A percentile compares a stretch with the other conserved stretches of the same genome.
Evolutionary conservation across 805 yeast genomes (phyloP).

Genomic region (Pichia exigua): DNA sequence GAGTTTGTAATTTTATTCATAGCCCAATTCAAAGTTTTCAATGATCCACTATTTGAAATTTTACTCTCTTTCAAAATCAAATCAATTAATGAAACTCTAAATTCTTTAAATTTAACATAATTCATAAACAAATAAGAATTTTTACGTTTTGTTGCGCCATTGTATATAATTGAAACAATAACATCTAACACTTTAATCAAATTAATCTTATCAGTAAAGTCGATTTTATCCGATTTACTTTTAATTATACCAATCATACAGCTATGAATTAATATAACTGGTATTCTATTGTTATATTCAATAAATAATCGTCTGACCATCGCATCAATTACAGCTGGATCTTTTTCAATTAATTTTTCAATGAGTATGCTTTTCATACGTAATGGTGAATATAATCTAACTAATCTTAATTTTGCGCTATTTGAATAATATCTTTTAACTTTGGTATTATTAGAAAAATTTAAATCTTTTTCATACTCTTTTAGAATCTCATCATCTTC

Average conservation of each 20-base stretch:
- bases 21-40: conserved; percentile 21
- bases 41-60: conserved; percentile 15
- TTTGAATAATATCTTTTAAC: neutral
- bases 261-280: conserved; percentile 20
- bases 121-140: conserved; percentile 11
- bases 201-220: conserved; percentile 12
- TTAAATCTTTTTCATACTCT: neutral
- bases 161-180: conserved; percentile 15
- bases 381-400: conserved; percentile 12
- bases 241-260: conserved; percentile 19
- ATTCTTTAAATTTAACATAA: conserved; percentile 12
- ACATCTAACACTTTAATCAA: conserved; percentile 18
- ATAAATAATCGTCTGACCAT: conserved; percentile 13
- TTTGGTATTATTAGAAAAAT: neutral
- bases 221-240: neutral
- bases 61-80: conserved; percentile 17
- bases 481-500: neutral
- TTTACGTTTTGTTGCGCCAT: conserved; percentile 7
- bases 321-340: conserved; percentile 13
- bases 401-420: conserved; percentile 2
- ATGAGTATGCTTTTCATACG: conserved; percentile 16
- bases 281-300: conserved; percentile 20
- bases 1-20: conserved; percentile 16
- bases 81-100: conserved; percentile 17
- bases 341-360: conserved; percentile 10